phyloP scores from a whole-genome alignment of 495 filamentous ascomycete genomes.

The Aspergillus campestris region DNA sequence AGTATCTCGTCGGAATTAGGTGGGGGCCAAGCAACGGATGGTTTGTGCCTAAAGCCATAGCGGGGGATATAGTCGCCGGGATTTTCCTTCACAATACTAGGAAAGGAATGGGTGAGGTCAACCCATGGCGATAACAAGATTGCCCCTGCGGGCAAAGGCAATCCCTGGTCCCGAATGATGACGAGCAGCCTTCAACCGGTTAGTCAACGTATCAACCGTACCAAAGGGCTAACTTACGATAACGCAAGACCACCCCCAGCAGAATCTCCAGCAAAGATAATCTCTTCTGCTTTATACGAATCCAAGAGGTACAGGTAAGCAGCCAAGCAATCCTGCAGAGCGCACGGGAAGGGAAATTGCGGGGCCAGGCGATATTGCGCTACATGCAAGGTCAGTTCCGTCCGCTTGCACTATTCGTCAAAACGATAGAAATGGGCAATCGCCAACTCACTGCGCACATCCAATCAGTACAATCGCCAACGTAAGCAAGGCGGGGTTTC shows the following conservation, averaged over 20 bases:
- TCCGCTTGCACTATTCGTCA: not conserved
- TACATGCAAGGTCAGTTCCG: constrained; percentile 13
- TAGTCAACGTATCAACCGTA: constrained; percentile 4
- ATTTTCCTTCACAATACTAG: constrained; percentile 67
- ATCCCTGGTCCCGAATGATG: constrained; percentile 66
- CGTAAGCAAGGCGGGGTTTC: constrained; percentile 1
- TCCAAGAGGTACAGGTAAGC: constrained; percentile 76
- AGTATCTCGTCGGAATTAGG: constrained; percentile 65
- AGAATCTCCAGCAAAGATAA: constrained; percentile 81
- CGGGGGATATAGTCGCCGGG: constrained; percentile 79
- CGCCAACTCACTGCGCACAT: constrained; percentile 24
- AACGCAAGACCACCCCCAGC: constrained; percentile 85
- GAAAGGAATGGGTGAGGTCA: constrained; percentile 89
- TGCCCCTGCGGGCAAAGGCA: constrained; percentile 80
- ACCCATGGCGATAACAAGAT: constrained; percentile 91
- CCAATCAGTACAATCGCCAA: constrained; percentile 14
- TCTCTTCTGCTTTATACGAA: constrained; percentile 63
- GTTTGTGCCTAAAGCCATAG: constrained; percentile 77
- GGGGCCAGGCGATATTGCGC: constrained; percentile 80
- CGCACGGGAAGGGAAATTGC: constrained; percentile 93
- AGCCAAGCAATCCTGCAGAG: constrained; percentile 78
- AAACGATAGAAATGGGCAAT: too few relatives aligned
- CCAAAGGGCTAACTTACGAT: constrained; percentile 27
- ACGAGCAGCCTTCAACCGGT: constrained; percentile 54
- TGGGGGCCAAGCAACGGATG: constrained; percentile 83